These are phyloP conservation scores for Ceriops tagal DNA, from an alignment of 345 rosid genomes.

Conservation along the genomic window DNA sequence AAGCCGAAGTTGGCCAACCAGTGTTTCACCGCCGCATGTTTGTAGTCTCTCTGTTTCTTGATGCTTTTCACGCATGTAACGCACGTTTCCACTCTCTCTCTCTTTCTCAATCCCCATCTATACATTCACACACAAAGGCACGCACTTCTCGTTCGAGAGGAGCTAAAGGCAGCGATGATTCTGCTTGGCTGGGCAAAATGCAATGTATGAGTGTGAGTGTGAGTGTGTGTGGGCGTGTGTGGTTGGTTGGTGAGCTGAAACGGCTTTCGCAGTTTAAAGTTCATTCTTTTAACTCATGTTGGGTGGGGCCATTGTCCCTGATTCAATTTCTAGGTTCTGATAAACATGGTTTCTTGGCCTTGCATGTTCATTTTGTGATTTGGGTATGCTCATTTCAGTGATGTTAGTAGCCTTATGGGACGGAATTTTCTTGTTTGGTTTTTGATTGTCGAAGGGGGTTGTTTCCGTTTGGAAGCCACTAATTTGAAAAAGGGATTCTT, in stretches of 20 bases:
- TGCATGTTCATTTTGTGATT: constrained; percentile 21
- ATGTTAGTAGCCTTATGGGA: not conserved
- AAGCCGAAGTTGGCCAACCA: not conserved
- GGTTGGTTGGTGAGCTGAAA: constrained; percentile 9
- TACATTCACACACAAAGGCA: not conserved
- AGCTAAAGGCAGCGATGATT: not conserved
- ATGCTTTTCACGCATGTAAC: constrained; percentile 28
- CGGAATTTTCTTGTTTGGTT: constrained; percentile 9
- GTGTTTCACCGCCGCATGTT: constrained; percentile 2
- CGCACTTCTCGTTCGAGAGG: not conserved
- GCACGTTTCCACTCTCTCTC: constrained; percentile 11
- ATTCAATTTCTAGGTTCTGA: not conserved
- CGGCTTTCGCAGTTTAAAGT: constrained; percentile 1
- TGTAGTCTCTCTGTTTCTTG: constrained; percentile 8
- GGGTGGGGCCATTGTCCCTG: no score
- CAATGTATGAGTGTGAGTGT: constrained; percentile 1
- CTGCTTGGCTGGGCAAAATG: not conserved
- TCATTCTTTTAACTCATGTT: not conserved
- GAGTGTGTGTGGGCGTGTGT: not conserved
- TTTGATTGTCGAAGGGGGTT: constrained; percentile 2
- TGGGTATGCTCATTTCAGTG: constrained; percentile 14
- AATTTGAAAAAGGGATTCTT: not conserved
- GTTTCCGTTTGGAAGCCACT: constrained; percentile 4
- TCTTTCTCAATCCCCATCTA: not conserved
- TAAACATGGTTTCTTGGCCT: constrained; percentile 1